Conservation (phyloP, 2,329 filamentous ascomycete species). For the Atkinsonella hypoxylon region DNA sequence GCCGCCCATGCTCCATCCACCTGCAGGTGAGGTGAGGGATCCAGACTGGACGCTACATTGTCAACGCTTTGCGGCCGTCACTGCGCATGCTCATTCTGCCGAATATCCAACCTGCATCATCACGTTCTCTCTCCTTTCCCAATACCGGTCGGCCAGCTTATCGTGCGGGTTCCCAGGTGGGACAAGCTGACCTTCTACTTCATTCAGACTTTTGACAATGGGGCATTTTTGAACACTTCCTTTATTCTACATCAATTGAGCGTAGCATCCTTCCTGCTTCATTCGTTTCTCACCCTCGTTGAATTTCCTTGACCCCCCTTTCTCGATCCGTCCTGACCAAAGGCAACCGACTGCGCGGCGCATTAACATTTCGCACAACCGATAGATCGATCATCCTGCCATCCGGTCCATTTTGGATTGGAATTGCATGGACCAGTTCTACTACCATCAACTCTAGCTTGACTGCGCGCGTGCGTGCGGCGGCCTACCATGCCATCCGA, state of each 20-base stretch:
- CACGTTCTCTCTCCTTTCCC: neutral
- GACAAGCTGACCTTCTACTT: neutral
- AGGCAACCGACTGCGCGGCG: neutral
- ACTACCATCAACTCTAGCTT: neutral
- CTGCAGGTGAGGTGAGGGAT: too few species aligned
- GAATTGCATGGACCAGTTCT: neutral
- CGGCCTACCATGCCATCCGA: constrained; percentile 22
- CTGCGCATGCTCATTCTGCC: neutral
- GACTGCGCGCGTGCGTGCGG: neutral
- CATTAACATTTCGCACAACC: neutral
- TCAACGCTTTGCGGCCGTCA: neutral
- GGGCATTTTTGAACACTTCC: neutral
- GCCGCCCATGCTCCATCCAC: neutral
- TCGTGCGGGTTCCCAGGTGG: neutral
- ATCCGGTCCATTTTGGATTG: neutral
- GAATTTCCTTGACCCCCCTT: neutral
- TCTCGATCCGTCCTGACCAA: neutral
- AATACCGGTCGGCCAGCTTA: neutral
- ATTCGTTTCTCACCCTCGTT: neutral
- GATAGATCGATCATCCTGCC: neutral
- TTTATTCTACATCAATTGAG: neutral
- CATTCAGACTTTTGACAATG: neutral
- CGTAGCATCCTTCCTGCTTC: neutral
- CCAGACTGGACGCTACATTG: neutral
- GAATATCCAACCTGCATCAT: neutral